Conservation (phyloP, 495 filamentous ascomycete genomes). For the Penicillium pulvis region DNA sequence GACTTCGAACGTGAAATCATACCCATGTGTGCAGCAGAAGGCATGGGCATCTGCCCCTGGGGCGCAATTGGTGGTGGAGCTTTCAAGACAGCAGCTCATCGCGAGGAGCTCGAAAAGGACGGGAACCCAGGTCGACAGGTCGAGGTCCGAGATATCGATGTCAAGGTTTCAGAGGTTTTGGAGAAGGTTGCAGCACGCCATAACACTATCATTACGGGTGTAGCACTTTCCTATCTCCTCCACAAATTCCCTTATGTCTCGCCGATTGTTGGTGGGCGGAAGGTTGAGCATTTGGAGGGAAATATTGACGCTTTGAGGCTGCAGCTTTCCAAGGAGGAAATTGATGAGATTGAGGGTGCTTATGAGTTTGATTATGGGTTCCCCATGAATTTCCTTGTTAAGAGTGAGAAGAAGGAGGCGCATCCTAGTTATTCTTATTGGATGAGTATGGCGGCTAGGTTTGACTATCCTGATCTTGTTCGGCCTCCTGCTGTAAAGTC, state of each 20-base stretch:
- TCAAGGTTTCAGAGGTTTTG: conserved; percentile 54
- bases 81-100: conserved; percentile 27
- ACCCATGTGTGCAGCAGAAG: conserved; percentile 52
- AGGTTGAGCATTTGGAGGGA: conserved; percentile 63
- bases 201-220: conserved; percentile 47
- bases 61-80: conserved; percentile 54
- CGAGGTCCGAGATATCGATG: conserved; percentile 15
- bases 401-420: conserved; percentile 21
- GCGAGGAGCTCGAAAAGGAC: conserved; percentile 20
- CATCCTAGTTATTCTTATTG: conserved; percentile 20
- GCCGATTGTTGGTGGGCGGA: conserved; percentile 70
- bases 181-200: conserved; percentile 62
- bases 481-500: conserved; percentile 20
- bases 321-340: conserved; percentile 58
- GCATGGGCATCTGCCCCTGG: conserved; percentile 63
- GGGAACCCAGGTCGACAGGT: conserved; percentile 27
- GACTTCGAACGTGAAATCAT: conserved; percentile 61
- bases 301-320: conserved; percentile 70
- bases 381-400: conserved; percentile 53
- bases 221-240: conserved; percentile 72
- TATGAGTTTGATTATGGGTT: conserved; percentile 65
- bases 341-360: conserved; percentile 65
- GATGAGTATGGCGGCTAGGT: conserved; percentile 20
- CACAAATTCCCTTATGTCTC: conserved; percentile 76
- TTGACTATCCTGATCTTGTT: conserved; percentile 29